phyloP scores from a whole-genome alignment of 148 eudicot genomes.

The Diospyros lotus region DNA sequence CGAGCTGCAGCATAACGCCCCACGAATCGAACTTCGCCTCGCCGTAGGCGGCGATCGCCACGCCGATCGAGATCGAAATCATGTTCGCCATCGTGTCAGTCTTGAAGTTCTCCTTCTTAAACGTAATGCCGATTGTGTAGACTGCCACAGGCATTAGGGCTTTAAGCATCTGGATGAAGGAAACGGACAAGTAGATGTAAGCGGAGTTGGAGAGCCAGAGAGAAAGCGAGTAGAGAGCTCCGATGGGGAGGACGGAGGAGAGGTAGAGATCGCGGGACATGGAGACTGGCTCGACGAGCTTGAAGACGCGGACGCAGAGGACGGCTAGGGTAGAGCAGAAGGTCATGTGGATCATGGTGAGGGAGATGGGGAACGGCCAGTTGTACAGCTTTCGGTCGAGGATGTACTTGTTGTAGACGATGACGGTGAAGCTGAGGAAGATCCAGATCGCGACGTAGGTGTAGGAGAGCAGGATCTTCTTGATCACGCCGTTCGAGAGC shows the following conservation, averaged over 20 bases:
- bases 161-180: slow-evolving; percentile 71
- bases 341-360: slow-evolving; percentile 71
- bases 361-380: slow-evolving; percentile 66
- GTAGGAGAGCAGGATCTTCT: slow-evolving; percentile 57
- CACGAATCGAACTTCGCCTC: slow-evolving; percentile 52
- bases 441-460: slow-evolving; percentile 61
- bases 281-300: slow-evolving; percentile 38
- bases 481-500: slow-evolving; percentile 38
- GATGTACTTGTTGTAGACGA: slow-evolving; percentile 70
- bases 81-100: slow-evolving; percentile 43
- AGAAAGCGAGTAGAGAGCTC: slow-evolving; percentile 50
- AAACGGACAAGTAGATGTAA: slow-evolving; percentile 62
- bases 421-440: slow-evolving; percentile 55
- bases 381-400: slow-evolving; percentile 62
- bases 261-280: slow-evolving; percentile 35
- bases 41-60: slow-evolving; percentile 61
- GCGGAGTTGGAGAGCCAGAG: slow-evolving; percentile 74
- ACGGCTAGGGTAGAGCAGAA: slow-evolving; percentile 49
- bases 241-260: slow-evolving; percentile 54
- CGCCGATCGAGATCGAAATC: slow-evolving; percentile 56
- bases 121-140: slow-evolving; percentile 39
- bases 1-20: slow-evolving; percentile 50
- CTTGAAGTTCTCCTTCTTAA: slow-evolving; percentile 40
- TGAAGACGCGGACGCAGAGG: slow-evolving; percentile 33
- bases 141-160: slow-evolving; percentile 69